Base-by-base conservation (phyloP, 2,329 filamentous ascomycete species). In the Botrytis pseudocinerea region DNA sequence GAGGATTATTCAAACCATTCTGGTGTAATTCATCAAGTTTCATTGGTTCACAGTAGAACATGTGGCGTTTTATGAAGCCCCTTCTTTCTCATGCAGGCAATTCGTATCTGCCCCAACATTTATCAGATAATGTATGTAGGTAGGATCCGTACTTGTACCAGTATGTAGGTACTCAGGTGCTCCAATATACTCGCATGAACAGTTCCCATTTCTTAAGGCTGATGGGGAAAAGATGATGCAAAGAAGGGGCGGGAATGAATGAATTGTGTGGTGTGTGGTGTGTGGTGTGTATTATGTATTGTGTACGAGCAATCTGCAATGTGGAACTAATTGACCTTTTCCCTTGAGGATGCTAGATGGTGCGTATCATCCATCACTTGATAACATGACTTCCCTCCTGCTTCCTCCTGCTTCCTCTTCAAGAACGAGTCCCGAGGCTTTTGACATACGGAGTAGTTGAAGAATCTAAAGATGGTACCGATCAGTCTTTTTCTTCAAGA, bases 21-120 rank as follows among this genome's bases (percentile, higher is more conserved):
- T 54, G 7, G 7, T 28, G 28, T 28, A 18, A 18, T 54, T 54
- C 51, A 54, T 18, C 6, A 28, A 18, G 14, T 54, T 38, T 51
- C 32, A 51, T 38, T 66, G 63, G 63, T 8, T 10, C 22, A 38
- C 7, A 38, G 25, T 20, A 2, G 22, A 40, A 38, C n/a, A 38
- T 51, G 63, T 66, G 63, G 63, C 32, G 44, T 40, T 51, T 28
- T 40, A 66, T 66, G 32, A 66, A 66, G 63, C 44, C 44, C 44
- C 62, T 32, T 32, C 62, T 14, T 48, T 65, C 25, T 40, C 63
- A 65, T 65, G 63, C 63, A 65, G 44, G 28, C 63, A 51, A 25
- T 38, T 48, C 7, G 63, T 46, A 10, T 66, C 12, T 51, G 44
- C 44, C 63, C 63, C 44, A 28, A 54, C 22, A 40, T 51, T 66